Evolutionary conservation across 2,329 filamentous ascomycete species (phyloP), one percentile per base, ranked within the genome.

Genomic region (Elsinoe arachidis): DNA sequence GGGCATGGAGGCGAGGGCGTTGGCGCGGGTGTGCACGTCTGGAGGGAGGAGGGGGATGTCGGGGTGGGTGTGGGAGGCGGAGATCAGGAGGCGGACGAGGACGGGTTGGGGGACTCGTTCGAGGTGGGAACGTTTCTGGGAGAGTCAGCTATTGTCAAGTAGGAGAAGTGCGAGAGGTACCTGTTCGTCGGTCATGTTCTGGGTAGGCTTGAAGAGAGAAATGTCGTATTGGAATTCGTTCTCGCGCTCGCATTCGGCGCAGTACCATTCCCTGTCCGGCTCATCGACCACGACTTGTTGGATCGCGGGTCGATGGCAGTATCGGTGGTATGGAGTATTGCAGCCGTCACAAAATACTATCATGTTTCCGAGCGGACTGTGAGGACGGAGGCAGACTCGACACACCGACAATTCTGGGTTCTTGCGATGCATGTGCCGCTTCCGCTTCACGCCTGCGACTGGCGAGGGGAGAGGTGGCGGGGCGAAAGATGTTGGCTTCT

Each of bases 331-430:
- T 41, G 84, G 82, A 30, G 78, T 77, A 68, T 89, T 88, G 74
- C 89, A 95, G 14, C 84, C 84, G 70, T 92, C 87, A 73, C 89
- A 95, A 70, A 91, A 90, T 2, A 93, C 88, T 67, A 95, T 91
- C 72, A 85, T 81, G 72, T 93, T 93, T 63, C 76, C 82, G n/a
- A 76, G 69, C 2, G 86, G 85, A 65, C 86, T 88, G 62, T 86
- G 80, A 9, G 86, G 84, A 62, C 88, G 78, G 55, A 84, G 80
- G 71, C 89, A 95, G 61, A 81, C 79, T 64, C 84, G 85, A 74
- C 88, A 93, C 33, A 87, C 77, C 12, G 78, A 78, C 60, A 81
- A 76, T 65, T 84, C 81, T 60, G 70, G 69, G 73, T 71, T 81
- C 62, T 71, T 75, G 61, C 71, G 61, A 66, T 74, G 65, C 78